phyloP scores from a whole-genome alignment of 2,329 filamentous ascomycete species.

The Botrytis medusae region DNA sequence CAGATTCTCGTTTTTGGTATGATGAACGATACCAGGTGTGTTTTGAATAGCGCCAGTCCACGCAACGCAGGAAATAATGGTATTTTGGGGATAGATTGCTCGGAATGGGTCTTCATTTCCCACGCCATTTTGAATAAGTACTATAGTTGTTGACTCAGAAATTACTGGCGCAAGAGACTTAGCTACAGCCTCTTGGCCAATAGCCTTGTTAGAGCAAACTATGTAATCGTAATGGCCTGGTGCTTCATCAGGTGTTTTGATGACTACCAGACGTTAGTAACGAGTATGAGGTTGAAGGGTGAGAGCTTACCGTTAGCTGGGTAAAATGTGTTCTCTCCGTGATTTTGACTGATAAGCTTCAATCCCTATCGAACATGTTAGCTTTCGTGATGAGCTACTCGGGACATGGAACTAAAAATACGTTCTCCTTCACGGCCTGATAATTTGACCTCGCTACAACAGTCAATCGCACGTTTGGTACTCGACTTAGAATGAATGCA shows the following conservation, averaged over 20 bases:
- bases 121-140: slow-evolving; percentile 61
- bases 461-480: slow-evolving; percentile 50
- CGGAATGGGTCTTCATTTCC: slow-evolving; percentile 57
- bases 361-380: slow-evolving; percentile 42
- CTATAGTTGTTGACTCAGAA: slow-evolving; percentile 49
- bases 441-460: slow-evolving; percentile 63
- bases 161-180: slow-evolving; percentile 41
- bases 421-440: slow-evolving; percentile 51
- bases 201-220: slow-evolving; percentile 56
- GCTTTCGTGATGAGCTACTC: slow-evolving; percentile 25
- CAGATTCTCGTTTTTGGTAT: slow-evolving; percentile 53
- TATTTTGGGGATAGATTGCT: slow-evolving; percentile 48
- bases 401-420: slow-evolving; percentile 36
- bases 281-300: neutral
- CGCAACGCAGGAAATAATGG: slow-evolving; percentile 56
- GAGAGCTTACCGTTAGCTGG: slow-evolving; percentile 45
- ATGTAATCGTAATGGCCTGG: slow-evolving; percentile 53
- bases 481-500: slow-evolving; percentile 51
- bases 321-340: slow-evolving; percentile 53
- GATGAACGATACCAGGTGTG: slow-evolving; percentile 49
- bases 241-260: slow-evolving; percentile 49
- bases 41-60: slow-evolving; percentile 55
- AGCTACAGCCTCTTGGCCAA: slow-evolving; percentile 44
- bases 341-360: slow-evolving; percentile 53
- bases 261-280: slow-evolving; percentile 39